Evolutionary conservation across 2,329 filamentous ascomycete genomes (phyloP), one percentile per base, ranked within the genome.

Genomic region (Epichloe amarillans): DNA sequence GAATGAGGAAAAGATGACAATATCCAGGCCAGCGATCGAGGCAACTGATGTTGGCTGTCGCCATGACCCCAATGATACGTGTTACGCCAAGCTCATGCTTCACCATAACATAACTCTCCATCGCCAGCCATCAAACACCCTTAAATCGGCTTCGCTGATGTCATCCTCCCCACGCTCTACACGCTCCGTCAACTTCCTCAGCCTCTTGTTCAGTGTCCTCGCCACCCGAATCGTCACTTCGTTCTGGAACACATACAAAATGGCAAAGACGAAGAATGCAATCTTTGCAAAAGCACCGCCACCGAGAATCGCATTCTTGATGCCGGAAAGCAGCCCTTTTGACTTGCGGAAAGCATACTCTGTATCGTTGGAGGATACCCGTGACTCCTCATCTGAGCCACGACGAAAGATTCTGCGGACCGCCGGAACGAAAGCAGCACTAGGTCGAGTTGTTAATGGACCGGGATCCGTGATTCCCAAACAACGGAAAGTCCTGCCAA

Each of bases 191-290:
- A 80, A 67, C 45, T 67, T 68, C 64, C 71, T 74, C 46, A 80
- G 58, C 30, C 76, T 65, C 60, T 72, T 74, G 33, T 69, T 66
- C 17, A 77, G 62, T 4, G 76, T 79, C 58, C 68, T 69, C 11
- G 74, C 75, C 3, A 79, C 75, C 4, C 76, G 71, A 45, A 80
- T 60, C 49, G 73, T 69, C 19, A 81, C 76, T 61, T 81, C 77
- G 59, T 77, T 79, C 57, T 73, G 71, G 54, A 81, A 81, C 12
- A 80, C 71, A 60, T 77, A 80, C 39, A 80, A 64, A 19, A 78
- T 72, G 2, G 75, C 72, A 54, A 80, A 74, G 3, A 80, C 74
- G 35, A 80, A 72, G 55, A 77, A 72, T 8, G 73, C 72, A 10
- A 79, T 54, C 37, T 71, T 71, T 1, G 76, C 75, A 26, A 78